Percentiles rank a stretch among this genome's conserved stretches.
phyloP scores from a whole-genome alignment of 2,329 filamentous ascomycete genomes.

The Leptographium wingfieldii region DNA sequence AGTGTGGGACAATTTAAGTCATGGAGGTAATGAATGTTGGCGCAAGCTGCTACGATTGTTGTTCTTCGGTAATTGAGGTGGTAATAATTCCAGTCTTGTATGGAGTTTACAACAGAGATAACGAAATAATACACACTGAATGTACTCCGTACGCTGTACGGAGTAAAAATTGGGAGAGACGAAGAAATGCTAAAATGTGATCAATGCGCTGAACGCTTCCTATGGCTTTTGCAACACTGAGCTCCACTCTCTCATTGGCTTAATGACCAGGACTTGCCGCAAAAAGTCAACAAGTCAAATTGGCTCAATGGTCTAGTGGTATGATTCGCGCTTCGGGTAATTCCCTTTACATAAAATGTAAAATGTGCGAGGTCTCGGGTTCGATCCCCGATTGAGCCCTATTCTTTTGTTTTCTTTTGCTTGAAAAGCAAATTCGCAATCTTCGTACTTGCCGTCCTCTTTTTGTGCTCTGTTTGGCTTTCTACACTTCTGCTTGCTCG shows the following conservation, averaged over 20 bases:
- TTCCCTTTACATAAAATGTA: conserved; percentile 10
- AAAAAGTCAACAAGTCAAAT: neutral
- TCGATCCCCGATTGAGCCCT: conserved; percentile 14
- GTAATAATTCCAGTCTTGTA: neutral
- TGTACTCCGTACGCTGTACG: too few relatives aligned
- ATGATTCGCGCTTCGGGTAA: conserved; percentile 14
- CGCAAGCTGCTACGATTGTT: too few relatives aligned
- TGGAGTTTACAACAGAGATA: neutral
- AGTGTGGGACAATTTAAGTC: conserved; percentile 1
- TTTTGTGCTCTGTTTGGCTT: too few relatives aligned
- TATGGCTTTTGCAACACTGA: neutral
- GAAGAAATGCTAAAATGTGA: too few relatives aligned
- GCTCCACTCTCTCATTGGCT: neutral
- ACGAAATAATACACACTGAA: too few relatives aligned
- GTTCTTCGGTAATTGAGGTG: neutral
- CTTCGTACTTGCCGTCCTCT: neutral
- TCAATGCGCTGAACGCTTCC: neutral
- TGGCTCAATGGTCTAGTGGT: conserved; percentile 14
- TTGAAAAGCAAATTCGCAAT: neutral
- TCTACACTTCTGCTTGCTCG: too few relatives aligned
- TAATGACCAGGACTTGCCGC: neutral
- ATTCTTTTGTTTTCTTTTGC: neutral
- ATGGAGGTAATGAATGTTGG: conserved; percentile 1
- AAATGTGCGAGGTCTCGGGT: conserved; percentile 14
- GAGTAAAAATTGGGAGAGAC: too few relatives aligned